Percentiles rank a stretch among this genome's conserved stretches.
phyloP scores from a whole-genome alignment of 176 grass and related monocot species.

The sorghum (Sorghum bicolor) region Sorghum_bicolor_NCBIv3 NC_012875.2:31035501-31036000 shows the following conservation, averaged over 20 bases:
- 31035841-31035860: no score
- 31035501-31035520: no score
- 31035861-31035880: no score
- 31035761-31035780: not conserved
- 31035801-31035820: not conserved
- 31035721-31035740: not conserved
- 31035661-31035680: conserved; percentile 12
- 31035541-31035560: not conserved
- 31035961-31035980: no score
- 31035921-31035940: no score
- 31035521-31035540: no score
- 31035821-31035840: no score
- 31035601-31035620: not conserved
- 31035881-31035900: no score
- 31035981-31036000: no score
- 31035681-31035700: not conserved
- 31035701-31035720: not conserved
- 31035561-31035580: not conserved
- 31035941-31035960: no score
- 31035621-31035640: not conserved
- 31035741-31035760: not conserved
- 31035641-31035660: not conserved
- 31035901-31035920: no score
- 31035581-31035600: not conserved
- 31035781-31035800: not conserved